Conservation (phyloP, 192 early-diverging fungal species). For the Funneliformis mosseae region DNA sequence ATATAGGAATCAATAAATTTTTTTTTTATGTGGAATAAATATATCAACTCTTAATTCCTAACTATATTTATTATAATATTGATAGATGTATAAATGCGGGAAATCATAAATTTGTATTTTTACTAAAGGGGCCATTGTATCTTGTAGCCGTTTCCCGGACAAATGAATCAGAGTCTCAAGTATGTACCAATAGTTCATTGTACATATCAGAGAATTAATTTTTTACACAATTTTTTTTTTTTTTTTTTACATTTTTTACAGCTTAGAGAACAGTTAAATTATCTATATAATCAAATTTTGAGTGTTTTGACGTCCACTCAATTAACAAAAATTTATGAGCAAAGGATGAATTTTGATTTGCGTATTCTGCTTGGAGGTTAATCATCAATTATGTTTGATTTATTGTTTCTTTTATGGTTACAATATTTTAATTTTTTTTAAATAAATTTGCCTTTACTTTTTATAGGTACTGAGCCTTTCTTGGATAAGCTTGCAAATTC, state of each 20-base stretch:
- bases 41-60: background rate
- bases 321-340: conserved; percentile 84
- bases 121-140: conserved; percentile 79
- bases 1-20: background rate
- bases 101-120: conserved; percentile 80
- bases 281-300: conserved; percentile 82
- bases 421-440: background rate
- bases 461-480: conserved; percentile 73
- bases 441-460: background rate
- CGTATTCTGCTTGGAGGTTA: conserved; percentile 75
- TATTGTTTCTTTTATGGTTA: background rate
- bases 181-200: conserved; percentile 33
- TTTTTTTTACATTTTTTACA: conserved; percentile 35
- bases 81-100: conserved; percentile 70
- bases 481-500: conserved; percentile 74
- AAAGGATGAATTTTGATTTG: conserved; percentile 86
- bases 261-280: conserved; percentile 77
- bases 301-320: conserved; percentile 80
- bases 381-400: background rate
- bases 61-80: too few species aligned
- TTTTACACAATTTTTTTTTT: background rate
- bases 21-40: conserved; percentile 18
- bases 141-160: conserved; percentile 80
- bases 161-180: conserved; percentile 74
- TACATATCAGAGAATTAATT: background rate